Evolutionary conservation across 2,329 filamentous ascomycete genomes (phyloP).

Genomic region (Myriosclerotinia scirpicola): DNA sequence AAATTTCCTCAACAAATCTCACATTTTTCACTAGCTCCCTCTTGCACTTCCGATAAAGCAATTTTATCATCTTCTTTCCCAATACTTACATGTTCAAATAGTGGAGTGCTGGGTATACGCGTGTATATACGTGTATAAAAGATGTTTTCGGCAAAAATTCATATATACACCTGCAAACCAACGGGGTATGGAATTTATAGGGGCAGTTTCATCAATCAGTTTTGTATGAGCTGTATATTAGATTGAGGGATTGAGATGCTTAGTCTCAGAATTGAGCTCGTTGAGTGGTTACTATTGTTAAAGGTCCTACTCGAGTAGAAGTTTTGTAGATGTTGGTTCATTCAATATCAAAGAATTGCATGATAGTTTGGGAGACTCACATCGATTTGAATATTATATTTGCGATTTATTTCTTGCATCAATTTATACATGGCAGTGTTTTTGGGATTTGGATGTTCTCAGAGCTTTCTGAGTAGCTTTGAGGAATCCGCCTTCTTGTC

Average conservation of each 20-base stretch:
- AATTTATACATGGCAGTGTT: slow-evolving; percentile 66
- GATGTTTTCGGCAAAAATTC: slow-evolving; percentile 80
- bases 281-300: slow-evolving; percentile 64
- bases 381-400: slow-evolving; percentile 56
- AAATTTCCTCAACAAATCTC: slow-evolving; percentile 68
- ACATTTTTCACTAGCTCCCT: slow-evolving; percentile 56
- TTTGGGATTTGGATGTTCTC: slow-evolving; percentile 63
- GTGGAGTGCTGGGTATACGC: slow-evolving; percentile 44
- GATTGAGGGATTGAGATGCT: slow-evolving; percentile 57
- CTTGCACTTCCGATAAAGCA: slow-evolving; percentile 70
- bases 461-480: slow-evolving; percentile 58
- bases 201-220: slow-evolving; percentile 66
- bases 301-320: slow-evolving; percentile 70
- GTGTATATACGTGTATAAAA: no score
- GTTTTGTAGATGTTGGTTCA: slow-evolving; percentile 46
- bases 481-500: slow-evolving; percentile 29
- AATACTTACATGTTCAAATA: slow-evolving; percentile 49
- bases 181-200: slow-evolving; percentile 68
- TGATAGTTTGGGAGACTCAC: slow-evolving; percentile 42
- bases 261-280: slow-evolving; percentile 65
- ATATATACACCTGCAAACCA: slow-evolving; percentile 76
- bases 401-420: slow-evolving; percentile 63
- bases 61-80: slow-evolving; percentile 71
- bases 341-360: background rate
- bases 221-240: slow-evolving; percentile 61